Base-by-base conservation (phyloP, 2,329 filamentous ascomycete species). In the Sphaerulina populicola region DNA sequence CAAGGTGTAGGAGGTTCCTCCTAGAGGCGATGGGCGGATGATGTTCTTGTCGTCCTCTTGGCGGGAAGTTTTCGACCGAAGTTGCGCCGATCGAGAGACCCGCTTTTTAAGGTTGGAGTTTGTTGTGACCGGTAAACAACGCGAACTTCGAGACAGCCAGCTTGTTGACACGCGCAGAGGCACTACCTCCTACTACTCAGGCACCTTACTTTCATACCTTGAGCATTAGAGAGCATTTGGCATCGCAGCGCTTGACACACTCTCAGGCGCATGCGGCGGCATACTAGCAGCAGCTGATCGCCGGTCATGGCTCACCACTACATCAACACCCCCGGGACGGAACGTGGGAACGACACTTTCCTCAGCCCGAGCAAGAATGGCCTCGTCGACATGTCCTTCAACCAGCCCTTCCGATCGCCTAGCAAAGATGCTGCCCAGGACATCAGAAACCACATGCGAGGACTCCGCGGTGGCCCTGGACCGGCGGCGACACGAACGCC, bases 271-370 rank as follows among this genome's bases (percentile, higher is more conserved):
- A 49, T 49, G 46, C 41, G 37, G 46, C 38, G 36, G 29, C 42
- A 38, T 35, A 35, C 42, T 9, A 12, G 2, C 8, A 29, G 46
- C 38, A 39, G 30, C 15, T 40, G 38, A 14, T 43, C 27, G 39
- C 39, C 49, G 44, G 64, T 33, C 53, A 74, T 75, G 72, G 71
- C 71, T 47, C 67, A 69, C 60, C 62, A 64, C 57, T 71, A 77
- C 64, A 78, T 94, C 71, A 86, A 93, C 71, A 94, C 90, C 62
- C 91, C 91, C 64, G 84, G 85, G 67, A 94, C 88, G 55, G 86
- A 89, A 64, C 70, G 83, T 60, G 88, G 85, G 65, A 88, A 96
- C 77, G 82, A 82, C 70, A 94, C 89, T 59, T 91, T 84, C 69
- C 75, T 94, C 56, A 81, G 72, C 68, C 58, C 58, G 6, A 57